Base-by-base conservation (phyloP, 768 basidiomycete genomes). In the Galerina sulciceps region DNA sequence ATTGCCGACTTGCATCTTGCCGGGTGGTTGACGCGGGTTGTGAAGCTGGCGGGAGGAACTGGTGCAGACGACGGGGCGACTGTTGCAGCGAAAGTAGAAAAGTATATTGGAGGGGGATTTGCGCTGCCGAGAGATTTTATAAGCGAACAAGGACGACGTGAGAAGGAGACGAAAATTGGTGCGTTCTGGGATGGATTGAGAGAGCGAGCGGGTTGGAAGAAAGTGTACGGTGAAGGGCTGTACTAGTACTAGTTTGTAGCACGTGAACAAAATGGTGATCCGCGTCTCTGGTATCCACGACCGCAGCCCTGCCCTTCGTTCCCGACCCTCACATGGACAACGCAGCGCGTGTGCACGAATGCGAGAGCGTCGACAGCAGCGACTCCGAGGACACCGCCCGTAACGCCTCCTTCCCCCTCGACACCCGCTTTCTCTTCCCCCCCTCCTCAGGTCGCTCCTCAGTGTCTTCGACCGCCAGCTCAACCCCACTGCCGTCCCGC, bases 1-100 rank as follows among this genome's bases (percentile, higher is more conserved):
- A 74, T 93, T 46, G 90, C 88, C 13, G 94, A 95, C 69, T 75
- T 94, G 55, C 93, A 94, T 67, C 81, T 94, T 17, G 86, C 85
- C 9, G 86, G 85, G 23, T 96, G 91, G 92, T 68, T 94, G 34
- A 74, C 84, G 10, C 81, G 85, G 23, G 63, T 93, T 4, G 82
- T 86, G 18, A 69, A 65, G 49, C 76, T 92, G 17, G 76, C 82
- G 1, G 90, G 88, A 1, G 91, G 84, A 0, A 70, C 69, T 22
- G 69, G 65, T 1, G 71, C 61, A 5, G 83, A 88, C 40, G 79
- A 83, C 62, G 86, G 90, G 2, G 73, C 79, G 40, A 72, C 69
- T 0, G 80, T 77, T 6, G 74, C 86, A 10, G 71, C 61, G 51
- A 86, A 81, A 67, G 64, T 91, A 60, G 85, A 86, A 69, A 71